Evolutionary conservation across 2,329 filamentous ascomycete species (phyloP).

Genomic region (Cercospora janseana): DNA sequence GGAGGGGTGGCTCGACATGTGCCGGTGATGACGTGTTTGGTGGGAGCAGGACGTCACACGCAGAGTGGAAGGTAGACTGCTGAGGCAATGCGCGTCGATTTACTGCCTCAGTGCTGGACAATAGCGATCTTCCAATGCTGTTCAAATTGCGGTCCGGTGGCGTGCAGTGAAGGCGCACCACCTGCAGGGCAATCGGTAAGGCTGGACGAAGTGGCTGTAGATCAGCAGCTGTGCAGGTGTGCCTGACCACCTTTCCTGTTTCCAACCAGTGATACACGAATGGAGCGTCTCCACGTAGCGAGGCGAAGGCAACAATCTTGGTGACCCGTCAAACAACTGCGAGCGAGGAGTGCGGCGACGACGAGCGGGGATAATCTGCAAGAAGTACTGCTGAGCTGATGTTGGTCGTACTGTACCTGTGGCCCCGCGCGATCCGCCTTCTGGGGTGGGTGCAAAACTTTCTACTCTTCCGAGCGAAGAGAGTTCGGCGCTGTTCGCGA

Average conservation of each 20-base stretch:
- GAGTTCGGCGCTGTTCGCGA: background rate
- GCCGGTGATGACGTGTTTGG: background rate
- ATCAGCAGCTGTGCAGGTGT: background rate
- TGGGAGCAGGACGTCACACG: conserved; percentile 2
- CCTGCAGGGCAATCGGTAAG: background rate
- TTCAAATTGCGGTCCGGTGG: background rate
- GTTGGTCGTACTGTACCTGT: background rate
- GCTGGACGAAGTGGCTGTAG: background rate
- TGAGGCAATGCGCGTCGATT: background rate
- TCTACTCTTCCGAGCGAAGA: background rate
- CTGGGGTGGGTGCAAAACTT: background rate
- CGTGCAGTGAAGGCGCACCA: background rate
- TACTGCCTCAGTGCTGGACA: background rate
- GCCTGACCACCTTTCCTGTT: background rate
- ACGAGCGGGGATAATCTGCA: background rate
- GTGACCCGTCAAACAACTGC: background rate
- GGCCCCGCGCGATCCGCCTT: background rate
- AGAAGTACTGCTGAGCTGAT: background rate
- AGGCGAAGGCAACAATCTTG: background rate
- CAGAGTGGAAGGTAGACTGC: conserved; percentile 8
- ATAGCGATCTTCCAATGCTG: background rate
- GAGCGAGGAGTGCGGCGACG: background rate
- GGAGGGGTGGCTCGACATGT: background rate
- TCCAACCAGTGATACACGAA: background rate
- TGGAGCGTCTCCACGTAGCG: background rate